These are phyloP conservation scores for Saturnispora sanitii DNA, from an alignment of 805 yeast species.

Conservation along the genomic window DNA sequence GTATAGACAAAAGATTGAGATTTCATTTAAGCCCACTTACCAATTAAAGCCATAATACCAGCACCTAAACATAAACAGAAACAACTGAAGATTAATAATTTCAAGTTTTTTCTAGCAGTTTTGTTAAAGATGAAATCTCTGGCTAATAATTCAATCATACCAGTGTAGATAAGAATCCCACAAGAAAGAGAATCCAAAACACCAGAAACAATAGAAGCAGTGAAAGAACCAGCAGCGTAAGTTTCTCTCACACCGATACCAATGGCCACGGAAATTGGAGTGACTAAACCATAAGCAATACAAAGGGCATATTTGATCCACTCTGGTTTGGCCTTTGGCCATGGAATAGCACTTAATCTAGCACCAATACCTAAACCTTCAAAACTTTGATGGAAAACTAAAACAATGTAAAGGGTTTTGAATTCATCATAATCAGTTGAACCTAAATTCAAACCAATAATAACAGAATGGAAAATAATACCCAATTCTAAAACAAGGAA, in stretches of 20 bases:
- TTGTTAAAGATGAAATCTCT: slow-evolving; percentile 56
- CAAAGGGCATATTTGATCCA: slow-evolving; percentile 36
- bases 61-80: slow-evolving; percentile 46
- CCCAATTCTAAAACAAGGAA: slow-evolving; percentile 49
- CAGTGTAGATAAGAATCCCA: slow-evolving; percentile 66
- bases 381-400: slow-evolving; percentile 64
- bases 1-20: too few relatives aligned
- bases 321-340: slow-evolving; percentile 25
- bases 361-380: slow-evolving; percentile 80
- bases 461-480: slow-evolving; percentile 68
- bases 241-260: slow-evolving; percentile 63
- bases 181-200: slow-evolving; percentile 62
- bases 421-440: slow-evolving; percentile 60
- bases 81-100: slow-evolving; percentile 38
- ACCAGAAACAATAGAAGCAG: slow-evolving; percentile 54
- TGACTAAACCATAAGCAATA: slow-evolving; percentile 43
- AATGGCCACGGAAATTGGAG: slow-evolving; percentile 65
- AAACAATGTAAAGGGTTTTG: slow-evolving; percentile 52
- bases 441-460: slow-evolving; percentile 65
- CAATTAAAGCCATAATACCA: slow-evolving; percentile 63
- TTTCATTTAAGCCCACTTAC: slow-evolving; percentile 64
- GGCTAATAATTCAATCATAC: slow-evolving; percentile 66
- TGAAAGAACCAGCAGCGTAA: slow-evolving; percentile 45
- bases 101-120: slow-evolving; percentile 43
- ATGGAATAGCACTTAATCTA: slow-evolving; percentile 45